Evolutionary conservation across 768 basidiomycete species (phyloP), one percentile per base, ranked within the genome.

Genomic region (Hydnomerulius pinastri): DNA sequence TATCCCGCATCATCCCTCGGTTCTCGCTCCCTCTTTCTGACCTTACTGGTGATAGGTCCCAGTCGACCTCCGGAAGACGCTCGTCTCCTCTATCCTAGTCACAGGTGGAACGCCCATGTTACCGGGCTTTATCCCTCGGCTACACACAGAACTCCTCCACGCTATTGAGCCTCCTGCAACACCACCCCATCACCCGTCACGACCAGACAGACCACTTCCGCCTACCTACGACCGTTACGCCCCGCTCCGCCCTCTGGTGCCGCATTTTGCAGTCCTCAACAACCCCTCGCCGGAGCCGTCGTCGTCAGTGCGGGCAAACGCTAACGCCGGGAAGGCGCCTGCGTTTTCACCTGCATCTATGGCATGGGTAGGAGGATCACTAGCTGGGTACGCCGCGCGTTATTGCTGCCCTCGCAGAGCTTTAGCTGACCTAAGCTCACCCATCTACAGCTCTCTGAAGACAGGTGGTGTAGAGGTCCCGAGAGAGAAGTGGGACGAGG

Each of bases 291-390:
- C 86, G 17, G 78, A 78, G 1, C 63, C 70, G 6, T 67, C 79
- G 4, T 63, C 71, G 10, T 76, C 80, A 6, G 73, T 79, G 29
- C 71, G 80, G 38, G 83, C 83, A 3, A 73, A 65, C 17, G 77
- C 75, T 0, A 86, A 85, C 55, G 85, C 84, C 2, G 95, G 93
- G 2, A 87, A 83, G 57, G 93, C 92, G 0, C 95, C 96, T 0
- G 87, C 90, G 0, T 98, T 96, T 70, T 73, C 85, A 4, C 88
- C 93, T 1, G 83, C 85, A 1, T 76, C 84, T 28, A 75, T 95
- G 71, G 79, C 87, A 0, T 99, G 96, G 96, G 84, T 99, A 10
- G 96, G 96, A 4, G 96, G 92, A 0, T 93, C 91, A 18, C 65
- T 98, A 17, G 92, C 94, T 2, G 96, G 95, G 87, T 93, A 68